Percentiles rank a stretch among this genome's conserved stretches.
These are phyloP conservation scores for Ambrosiella cleistominuta DNA, from an alignment of 2,329 filamentous ascomycete species.

Conservation along the genomic window DNA sequence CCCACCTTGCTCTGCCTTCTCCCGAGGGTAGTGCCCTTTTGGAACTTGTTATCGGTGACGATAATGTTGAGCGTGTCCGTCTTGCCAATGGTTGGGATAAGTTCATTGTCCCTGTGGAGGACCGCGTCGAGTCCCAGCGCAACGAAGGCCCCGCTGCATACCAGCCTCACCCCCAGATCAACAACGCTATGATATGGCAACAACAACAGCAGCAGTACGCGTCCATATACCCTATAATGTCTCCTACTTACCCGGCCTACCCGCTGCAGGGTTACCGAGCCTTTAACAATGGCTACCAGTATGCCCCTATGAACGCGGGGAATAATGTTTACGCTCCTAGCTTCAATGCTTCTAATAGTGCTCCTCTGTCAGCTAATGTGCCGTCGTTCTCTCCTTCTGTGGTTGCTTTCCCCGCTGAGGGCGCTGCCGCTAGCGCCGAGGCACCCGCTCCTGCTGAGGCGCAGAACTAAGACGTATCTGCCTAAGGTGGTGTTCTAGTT, in stretches of 20 bases:
- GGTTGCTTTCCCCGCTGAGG: not conserved
- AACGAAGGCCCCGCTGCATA: slow-evolving; percentile 44
- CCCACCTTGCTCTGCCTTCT: slow-evolving; percentile 49
- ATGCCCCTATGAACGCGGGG: not conserved
- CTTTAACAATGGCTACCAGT: slow-evolving; percentile 17
- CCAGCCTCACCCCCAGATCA: slow-evolving; percentile 17
- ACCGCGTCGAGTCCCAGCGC: slow-evolving; percentile 56
- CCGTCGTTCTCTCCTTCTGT: slow-evolving; percentile 23
- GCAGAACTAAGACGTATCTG: slow-evolving; percentile 4
- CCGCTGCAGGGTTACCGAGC: slow-evolving; percentile 18
- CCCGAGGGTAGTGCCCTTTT: slow-evolving; percentile 42
- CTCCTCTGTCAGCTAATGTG: slow-evolving; percentile 23
- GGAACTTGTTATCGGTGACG: slow-evolving; percentile 61
- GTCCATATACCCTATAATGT: slow-evolving; percentile 5
- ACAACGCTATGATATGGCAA: slow-evolving; percentile 10
- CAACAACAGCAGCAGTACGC: slow-evolving; percentile 13
- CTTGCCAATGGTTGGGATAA: slow-evolving; percentile 58
- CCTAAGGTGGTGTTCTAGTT: not conserved
- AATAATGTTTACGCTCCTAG: slow-evolving; percentile 13
- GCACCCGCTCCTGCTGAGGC: not conserved
- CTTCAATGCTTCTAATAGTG: slow-evolving; percentile 16
- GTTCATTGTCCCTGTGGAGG: slow-evolving; percentile 55
- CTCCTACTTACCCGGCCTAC: slow-evolving; percentile 11
- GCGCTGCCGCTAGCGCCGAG: not conserved
- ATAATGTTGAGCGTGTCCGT: slow-evolving; percentile 64